Base-by-base conservation (phyloP, 257 asterid genomes). In the Haberlea rhodopensis region DNA sequence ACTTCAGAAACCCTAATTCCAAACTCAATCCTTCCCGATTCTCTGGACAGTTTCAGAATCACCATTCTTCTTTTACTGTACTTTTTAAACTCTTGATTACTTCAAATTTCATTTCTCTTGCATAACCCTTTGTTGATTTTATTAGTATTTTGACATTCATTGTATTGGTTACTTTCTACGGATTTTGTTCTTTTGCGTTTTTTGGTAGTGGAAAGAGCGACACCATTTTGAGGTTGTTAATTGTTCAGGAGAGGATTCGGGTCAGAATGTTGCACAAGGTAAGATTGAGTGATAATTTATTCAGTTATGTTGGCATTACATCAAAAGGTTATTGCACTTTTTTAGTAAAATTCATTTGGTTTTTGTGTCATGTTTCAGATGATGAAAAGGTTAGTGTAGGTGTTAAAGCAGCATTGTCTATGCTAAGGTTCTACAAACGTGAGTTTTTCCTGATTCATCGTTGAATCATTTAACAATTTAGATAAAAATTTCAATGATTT, bases 371-470 rank as follows among this genome's bases (percentile, higher is more conserved):
- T 67, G 37, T 62, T 67, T 78, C 86, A 82, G 96, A 85, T 62
- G 72, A 85, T 31, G 94, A 89, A 55, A 87, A 28, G 67, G 22
- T 85, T 67, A 74, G 70, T 79, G 4, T 78, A 53, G 98, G 96
- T 58, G 98, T 89, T 48, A 72, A 75, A 72, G 84, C 94, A 60
- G 98, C 98, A 4, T 73, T 92, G 60, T 67, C 84, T 55, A 46
- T 87, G 84, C 85, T 92, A 49, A 81, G 64, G 32, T 92, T 92
- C 86, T 92, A 89, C 78, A 92, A 89, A 74, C 77, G 98, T 89
- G 76, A 74, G 95, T 75, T 21, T 22, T 25, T 10, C 31, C 18
- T 48, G 13, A 53, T 1, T 20, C 6, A 24, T 28, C 43, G 20
- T 40, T 22, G 19, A 20, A 4, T 21, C 3, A 6, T 23, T 8